Conservation (phyloP, 352 stramenopile species). For the Ophiocytium majus region DNA sequence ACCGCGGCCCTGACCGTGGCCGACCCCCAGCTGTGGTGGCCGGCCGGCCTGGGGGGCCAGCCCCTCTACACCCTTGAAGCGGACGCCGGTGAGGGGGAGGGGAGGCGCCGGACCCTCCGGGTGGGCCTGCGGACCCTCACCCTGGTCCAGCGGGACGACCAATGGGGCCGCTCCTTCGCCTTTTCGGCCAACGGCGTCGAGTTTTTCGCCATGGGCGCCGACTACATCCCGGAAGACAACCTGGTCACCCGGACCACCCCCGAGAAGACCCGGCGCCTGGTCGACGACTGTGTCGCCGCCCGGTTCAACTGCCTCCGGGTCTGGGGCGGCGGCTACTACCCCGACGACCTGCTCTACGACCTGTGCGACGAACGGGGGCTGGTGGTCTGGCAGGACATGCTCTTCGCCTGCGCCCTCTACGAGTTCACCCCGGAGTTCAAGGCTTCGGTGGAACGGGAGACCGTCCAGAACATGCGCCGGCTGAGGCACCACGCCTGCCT, state of each 20-base stretch:
- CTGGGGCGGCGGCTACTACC: conserved; percentile 58
- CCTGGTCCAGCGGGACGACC: not conserved
- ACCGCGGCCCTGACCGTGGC: not conserved
- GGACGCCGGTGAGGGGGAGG: not conserved
- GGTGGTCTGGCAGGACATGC: conserved; percentile 61
- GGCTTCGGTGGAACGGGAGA: not conserved
- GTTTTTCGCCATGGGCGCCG: not conserved
- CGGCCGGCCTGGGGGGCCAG: not conserved
- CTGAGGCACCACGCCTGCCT: conserved; percentile 24
- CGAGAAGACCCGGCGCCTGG: conserved; percentile 28
- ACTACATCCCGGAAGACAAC: not conserved
- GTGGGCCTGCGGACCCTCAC: not conserved
- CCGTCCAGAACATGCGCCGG: not conserved
- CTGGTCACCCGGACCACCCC: conserved; percentile 7
- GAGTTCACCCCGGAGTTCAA: not conserved
- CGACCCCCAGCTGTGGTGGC: not conserved
- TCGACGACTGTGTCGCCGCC: conserved; percentile 43
- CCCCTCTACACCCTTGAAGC: not conserved
- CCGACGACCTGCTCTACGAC: conserved; percentile 59
- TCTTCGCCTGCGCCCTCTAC: conserved; percentile 34
- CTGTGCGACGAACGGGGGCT: conserved; percentile 58
- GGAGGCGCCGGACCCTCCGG: not conserved
- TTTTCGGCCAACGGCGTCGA: not conserved
- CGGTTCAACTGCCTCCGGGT: conserved; percentile 60
- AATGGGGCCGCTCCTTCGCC: not conserved